Base-by-base conservation (phyloP, 2,329 filamentous ascomycete genomes). In the Ascochyta pisi region DNA sequence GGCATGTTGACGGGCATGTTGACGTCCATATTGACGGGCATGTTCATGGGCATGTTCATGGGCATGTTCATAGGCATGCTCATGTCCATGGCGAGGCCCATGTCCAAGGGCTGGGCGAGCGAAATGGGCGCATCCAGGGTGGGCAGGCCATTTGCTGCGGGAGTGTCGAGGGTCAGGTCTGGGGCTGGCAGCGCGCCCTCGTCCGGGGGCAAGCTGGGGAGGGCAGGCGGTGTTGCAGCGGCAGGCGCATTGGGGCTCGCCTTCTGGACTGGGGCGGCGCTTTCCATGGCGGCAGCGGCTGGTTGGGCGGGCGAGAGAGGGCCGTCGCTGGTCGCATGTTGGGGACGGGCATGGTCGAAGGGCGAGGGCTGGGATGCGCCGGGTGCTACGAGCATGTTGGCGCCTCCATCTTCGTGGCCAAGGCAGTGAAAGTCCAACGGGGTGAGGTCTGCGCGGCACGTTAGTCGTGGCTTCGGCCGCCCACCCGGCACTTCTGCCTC, bases 371-470 rank as follows among this genome's bases (percentile, higher is more conserved):
- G 52, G 38, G 58, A 62, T 54, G 57, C 55, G 61, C 61, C 50
- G 58, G 64, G 49, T 63, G 52, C 68, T 68, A 68, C 65, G 58
- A 67, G 62, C 70, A 73, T 74, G 62, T 61, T 68, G 69, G 58
- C 61, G 67, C 47, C 59, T 66, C 65, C 69, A 71, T 73, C 27
- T 63, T 69, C 59, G 54, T 57, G n/a, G 33, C 37, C 4, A 39
- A 41, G 29, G 52, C 23, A 13, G 43, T 54, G 41, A 31, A 34
- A 23, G 33, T 27, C 40, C 41, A 47, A 27, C 26, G 38, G 6
- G 47, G 23, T 43, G 47, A 33, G 42, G 42, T 56, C 53, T 56
- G 53, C 53, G 47, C 53, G 24, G 47, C 47, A 56, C 53, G 39
- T 51, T 50, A 51, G 47, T 43, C 40, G 35, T 50, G 23, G 37